Evolutionary conservation across 1,139 yeast genomes (phyloP).

Genomic region (Nakaseomyces glabratus): DNA sequence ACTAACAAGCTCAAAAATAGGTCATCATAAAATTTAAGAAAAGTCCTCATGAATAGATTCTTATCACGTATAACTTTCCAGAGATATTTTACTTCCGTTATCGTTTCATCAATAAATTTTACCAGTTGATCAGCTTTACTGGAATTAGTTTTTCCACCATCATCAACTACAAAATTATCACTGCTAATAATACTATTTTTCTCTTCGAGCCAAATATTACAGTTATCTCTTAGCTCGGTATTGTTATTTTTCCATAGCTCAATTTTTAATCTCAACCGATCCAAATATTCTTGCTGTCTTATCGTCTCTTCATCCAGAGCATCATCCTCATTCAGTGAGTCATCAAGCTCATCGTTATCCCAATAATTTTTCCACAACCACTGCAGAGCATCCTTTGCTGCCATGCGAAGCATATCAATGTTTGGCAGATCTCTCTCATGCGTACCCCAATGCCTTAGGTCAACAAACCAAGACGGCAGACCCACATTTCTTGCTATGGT

Average conservation of each 20-base stretch:
- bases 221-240: slow-evolving; percentile 29
- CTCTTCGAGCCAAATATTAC: slow-evolving; percentile 17
- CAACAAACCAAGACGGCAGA: slow-evolving; percentile 80
- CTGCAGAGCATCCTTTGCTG: slow-evolving; percentile 49
- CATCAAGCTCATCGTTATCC: slow-evolving; percentile 35
- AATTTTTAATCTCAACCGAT: slow-evolving; percentile 8
- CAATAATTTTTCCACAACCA: slow-evolving; percentile 80
- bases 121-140: slow-evolving; percentile 10
- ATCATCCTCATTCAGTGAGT: slow-evolving; percentile 24
- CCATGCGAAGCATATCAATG: slow-evolving; percentile 51
- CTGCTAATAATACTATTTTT: slow-evolving; percentile 16
- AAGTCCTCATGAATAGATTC: slow-evolving; percentile 11
- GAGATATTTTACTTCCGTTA: slow-evolving; percentile 13
- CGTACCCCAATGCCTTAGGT: slow-evolving; percentile 81
- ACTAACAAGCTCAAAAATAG: slow-evolving; percentile 15
- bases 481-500: slow-evolving; percentile 59
- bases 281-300: slow-evolving; percentile 21
- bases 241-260: slow-evolving; percentile 23
- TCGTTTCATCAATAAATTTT: slow-evolving; percentile 14
- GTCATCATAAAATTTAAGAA: slow-evolving; percentile 12
- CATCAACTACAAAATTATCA: slow-evolving; percentile 15
- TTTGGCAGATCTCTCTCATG: slow-evolving; percentile 74
- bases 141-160: slow-evolving; percentile 1
- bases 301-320: slow-evolving; percentile 29
- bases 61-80: slow-evolving; percentile 19